These are phyloP conservation scores for Aspergillus sp. DNA, from an alignment of 2,329 filamentous ascomycete genomes.

Conservation along the genomic window DNA sequence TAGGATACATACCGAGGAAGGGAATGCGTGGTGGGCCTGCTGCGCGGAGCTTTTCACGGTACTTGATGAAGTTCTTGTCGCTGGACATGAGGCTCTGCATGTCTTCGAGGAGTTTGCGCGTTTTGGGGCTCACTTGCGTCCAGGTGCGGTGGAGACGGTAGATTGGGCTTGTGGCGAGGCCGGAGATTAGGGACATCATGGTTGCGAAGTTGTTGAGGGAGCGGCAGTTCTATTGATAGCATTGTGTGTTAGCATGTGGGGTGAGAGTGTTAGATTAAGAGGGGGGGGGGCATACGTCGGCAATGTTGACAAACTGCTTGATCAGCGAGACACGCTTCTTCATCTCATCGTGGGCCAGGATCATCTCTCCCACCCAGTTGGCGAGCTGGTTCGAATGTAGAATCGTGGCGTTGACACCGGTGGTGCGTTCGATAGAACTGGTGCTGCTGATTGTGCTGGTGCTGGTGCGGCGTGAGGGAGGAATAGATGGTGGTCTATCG, in stretches of 20 bases:
- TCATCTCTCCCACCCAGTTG: constrained; percentile 99
- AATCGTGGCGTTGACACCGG: constrained; percentile 91
- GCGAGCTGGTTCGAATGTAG: constrained; percentile 98
- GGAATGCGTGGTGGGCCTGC: constrained; percentile 98
- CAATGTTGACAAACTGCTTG: constrained; percentile 95
- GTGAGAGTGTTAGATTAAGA: background rate
- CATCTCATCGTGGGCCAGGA: constrained; percentile 88
- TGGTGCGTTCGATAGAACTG: constrained; percentile 69
- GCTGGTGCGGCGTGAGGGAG: background rate
- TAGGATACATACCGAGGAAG: constrained; percentile 72
- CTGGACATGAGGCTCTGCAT: constrained; percentile 96
- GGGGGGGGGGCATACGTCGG: constrained; percentile 67
- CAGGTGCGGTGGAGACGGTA: constrained; percentile 91
- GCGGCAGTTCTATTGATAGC: constrained; percentile 77
- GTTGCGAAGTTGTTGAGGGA: constrained; percentile 94
- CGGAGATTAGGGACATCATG: constrained; percentile 94
- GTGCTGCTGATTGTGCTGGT: constrained; percentile 50
- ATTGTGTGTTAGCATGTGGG: background rate
- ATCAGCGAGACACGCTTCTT: constrained; percentile 96
- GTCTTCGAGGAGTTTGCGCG: constrained; percentile 74
- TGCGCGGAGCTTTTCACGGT: constrained; percentile 86
- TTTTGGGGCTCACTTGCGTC: constrained; percentile 87
- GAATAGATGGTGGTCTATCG: background rate
- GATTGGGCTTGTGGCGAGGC: constrained; percentile 89
- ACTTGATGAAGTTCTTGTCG: constrained; percentile 97